Evolutionary conservation across 192 early-diverging fungal genomes (phyloP), one percentile per base, ranked within the genome.

Genomic region (Umbelopsis vinacea): DNA sequence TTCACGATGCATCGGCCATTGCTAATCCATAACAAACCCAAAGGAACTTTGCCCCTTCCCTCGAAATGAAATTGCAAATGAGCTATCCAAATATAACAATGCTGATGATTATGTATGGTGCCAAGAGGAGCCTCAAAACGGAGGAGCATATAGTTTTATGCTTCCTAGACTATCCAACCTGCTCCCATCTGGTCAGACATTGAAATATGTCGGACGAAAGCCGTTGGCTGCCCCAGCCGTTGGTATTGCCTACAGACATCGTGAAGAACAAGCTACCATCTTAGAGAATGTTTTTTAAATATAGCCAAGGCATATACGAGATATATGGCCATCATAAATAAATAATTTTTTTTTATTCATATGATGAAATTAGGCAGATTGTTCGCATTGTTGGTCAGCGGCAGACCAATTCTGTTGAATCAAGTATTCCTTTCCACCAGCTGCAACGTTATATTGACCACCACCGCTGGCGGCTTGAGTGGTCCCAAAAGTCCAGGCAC

Each of bases 71-170:
- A 71, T 96, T 35, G 52, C 80, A 55, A 23, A 72, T 15, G 91
- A 92, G 75, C 78, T 98, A 15, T 72, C 77, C 26, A 83, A 85
- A 48, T 96, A 87, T 79, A 72, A 74, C 15, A 82, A 86, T n/a
- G 90, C 89, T 12, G 66, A 75, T 5, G 66, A 70, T 38, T 92
- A 89, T 75, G 78, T 88, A 7, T 94, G 91, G 90, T 92, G 89
- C 74, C 92, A 93, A 75, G 97, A 98, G 76, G 97, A 98, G 74
- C 95, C 95, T 35, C 91, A 97, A 83, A 98, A 98, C 71, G 89
- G 92, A 46, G 97, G 97, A 21, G 90, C 89, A 15, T 97, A 92
- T 76, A 81, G 91, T 2, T 98, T 94, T 86, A 89, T 96, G 70
- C 91, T 86, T 72, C 97, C 95, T 26, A 85, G 97, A 50, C 79